Conservation (phyloP, 2,329 filamentous ascomycete species). For the Cercospora zeae-maydis region DNA sequence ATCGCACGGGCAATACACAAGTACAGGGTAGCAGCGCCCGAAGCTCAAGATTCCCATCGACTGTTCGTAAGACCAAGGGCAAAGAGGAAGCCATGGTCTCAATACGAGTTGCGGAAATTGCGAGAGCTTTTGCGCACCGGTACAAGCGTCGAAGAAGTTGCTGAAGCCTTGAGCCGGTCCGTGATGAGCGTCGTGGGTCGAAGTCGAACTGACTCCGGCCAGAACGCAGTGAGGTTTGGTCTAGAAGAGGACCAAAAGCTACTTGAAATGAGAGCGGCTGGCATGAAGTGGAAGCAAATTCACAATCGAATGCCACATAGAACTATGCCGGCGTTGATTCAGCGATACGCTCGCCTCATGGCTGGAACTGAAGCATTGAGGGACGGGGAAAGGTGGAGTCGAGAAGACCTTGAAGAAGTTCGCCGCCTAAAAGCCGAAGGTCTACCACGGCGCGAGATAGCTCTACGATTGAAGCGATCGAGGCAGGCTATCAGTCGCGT, state of each 20-base stretch:
- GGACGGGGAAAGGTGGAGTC: neutral
- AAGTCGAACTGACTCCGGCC: neutral
- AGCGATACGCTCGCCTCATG: neutral
- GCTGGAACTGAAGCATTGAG: neutral
- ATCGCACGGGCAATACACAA: neutral
- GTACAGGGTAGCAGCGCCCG: neutral
- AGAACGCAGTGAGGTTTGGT: neutral
- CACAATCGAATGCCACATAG: neutral
- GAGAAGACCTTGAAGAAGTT: neutral
- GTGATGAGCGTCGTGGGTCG: neutral
- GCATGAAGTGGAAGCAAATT: neutral
- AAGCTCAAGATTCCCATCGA: neutral
- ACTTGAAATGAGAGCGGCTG: neutral
- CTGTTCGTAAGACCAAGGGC: neutral
- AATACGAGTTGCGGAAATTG: neutral
- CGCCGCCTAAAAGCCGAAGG: neutral
- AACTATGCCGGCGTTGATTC: neutral
- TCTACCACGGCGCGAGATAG: neutral
- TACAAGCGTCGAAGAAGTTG: neutral
- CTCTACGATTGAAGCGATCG: neutral
- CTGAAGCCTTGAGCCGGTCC: neutral
- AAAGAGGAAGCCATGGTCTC: neutral
- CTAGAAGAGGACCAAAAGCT: neutral
- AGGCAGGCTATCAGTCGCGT: too few relatives aligned
- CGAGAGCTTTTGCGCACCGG: neutral